Evolutionary conservation across 2,329 filamentous ascomycete species (phyloP).

Genomic region (Botrytis aclada): DNA sequence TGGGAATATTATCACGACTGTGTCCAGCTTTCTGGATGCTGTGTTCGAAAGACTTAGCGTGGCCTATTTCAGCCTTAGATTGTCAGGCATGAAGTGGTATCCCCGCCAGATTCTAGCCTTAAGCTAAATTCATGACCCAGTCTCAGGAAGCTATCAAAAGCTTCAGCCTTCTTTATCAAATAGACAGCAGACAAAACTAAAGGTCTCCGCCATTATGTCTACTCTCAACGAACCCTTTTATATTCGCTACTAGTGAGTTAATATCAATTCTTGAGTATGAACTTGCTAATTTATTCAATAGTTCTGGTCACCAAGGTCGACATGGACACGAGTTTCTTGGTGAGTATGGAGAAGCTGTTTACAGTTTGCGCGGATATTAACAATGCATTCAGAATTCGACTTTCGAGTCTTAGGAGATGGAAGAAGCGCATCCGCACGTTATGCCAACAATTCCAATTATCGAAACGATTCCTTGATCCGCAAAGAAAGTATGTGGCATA

Average conservation of each 20-base stretch:
- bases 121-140: background rate
- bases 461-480: constrained; percentile 97
- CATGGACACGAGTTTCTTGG: constrained; percentile 98
- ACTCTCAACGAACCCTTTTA: constrained; percentile 75
- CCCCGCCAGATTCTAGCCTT: constrained; percentile 16
- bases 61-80: constrained; percentile 18
- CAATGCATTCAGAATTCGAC: constrained; percentile 73
- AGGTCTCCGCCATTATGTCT: constrained; percentile 31
- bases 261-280: background rate
- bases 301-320: constrained; percentile 93
- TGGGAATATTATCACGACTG: constrained; percentile 18
- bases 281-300: constrained; percentile 42
- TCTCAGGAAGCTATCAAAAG: constrained; percentile 17
- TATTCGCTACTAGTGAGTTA: constrained; percentile 87
- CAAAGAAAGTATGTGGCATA: constrained; percentile 81
- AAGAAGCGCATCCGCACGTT: constrained; percentile 87
- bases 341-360: constrained; percentile 42
- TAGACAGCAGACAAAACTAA: constrained; percentile 4
- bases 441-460: constrained; percentile 99
- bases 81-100: constrained; percentile 4
- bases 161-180: constrained; percentile 28
- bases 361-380: constrained; percentile 21
- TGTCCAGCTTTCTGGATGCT: constrained; percentile 21
- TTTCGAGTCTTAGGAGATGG: constrained; percentile 91
- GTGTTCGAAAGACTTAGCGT: constrained; percentile 21